Evolutionary conservation across 768 basidiomycete genomes (phyloP).

Genomic region (Pisolithus albus): DNA sequence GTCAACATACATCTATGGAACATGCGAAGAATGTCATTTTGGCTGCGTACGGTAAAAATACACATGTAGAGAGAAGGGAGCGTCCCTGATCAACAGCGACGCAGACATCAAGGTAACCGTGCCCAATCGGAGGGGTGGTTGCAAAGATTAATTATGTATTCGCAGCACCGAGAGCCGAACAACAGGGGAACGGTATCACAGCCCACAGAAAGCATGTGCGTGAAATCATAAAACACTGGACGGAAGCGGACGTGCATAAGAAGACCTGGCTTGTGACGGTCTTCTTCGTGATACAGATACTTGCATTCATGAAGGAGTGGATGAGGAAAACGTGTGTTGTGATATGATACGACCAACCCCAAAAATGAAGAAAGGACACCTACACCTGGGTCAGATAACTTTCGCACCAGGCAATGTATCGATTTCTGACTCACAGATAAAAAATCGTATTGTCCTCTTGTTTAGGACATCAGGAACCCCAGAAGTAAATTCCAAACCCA

Average conservation of each 20-base stretch:
- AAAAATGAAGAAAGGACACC: neutral
- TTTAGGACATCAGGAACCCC: conserved; percentile 17
- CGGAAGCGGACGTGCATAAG: neutral
- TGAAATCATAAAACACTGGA: neutral
- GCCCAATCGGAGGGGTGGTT: neutral
- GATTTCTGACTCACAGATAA: conserved; percentile 3
- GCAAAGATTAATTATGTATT: neutral
- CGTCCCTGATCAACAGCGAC: neutral
- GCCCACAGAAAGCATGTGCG: neutral
- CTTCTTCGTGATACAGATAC: neutral
- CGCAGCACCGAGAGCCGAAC: neutral
- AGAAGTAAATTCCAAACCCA: conserved; percentile 18
- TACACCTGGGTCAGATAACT: neutral
- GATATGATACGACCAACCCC: neutral
- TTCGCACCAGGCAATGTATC: neutral
- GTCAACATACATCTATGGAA: neutral
- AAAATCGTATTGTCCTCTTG: conserved; percentile 7
- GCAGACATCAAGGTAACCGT: neutral
- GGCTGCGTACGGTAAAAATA: neutral
- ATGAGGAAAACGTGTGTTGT: neutral
- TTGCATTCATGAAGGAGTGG: neutral
- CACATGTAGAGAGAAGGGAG: neutral
- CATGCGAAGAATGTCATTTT: neutral
- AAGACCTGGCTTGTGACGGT: neutral
- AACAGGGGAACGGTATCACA: neutral